These are phyloP conservation scores for Podospora bellae-mahoneyi DNA, from an alignment of 495 filamentous ascomycete species.

Conservation along the genomic window DNA sequence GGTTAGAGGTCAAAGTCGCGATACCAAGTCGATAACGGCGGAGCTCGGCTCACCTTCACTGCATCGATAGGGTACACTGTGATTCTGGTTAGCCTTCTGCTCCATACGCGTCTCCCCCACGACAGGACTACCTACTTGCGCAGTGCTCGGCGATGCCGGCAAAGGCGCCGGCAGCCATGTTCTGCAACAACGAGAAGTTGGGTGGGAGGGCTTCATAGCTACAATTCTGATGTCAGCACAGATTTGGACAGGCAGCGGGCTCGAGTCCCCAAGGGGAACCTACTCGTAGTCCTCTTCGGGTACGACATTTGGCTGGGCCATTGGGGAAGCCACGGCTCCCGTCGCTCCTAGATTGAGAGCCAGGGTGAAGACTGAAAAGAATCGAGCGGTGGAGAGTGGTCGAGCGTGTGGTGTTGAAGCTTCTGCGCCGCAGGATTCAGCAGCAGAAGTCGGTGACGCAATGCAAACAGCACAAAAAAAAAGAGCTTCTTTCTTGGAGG, in stretches of 20 bases:
- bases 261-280: constrained; percentile 21
- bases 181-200: constrained; percentile 60
- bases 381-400: constrained; percentile 13
- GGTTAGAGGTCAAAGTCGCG: not conserved
- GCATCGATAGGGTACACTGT: constrained; percentile 99
- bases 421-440: constrained; percentile 11
- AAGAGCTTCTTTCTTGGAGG: constrained; percentile 8
- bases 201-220: constrained; percentile 60
- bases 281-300: constrained; percentile 58
- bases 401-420: constrained; percentile 6
- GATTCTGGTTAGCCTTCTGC: constrained; percentile 52
- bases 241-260: not conserved
- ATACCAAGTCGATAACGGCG: not conserved
- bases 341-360: constrained; percentile 54
- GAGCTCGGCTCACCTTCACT: constrained; percentile 71
- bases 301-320: constrained; percentile 57
- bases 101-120: not conserved
- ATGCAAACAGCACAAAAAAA: constrained; percentile 10
- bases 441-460: constrained; percentile 22
- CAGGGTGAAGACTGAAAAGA: constrained; percentile 43
- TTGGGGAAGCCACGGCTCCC: constrained; percentile 53
- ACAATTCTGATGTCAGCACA: not conserved
- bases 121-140: constrained; percentile 51
- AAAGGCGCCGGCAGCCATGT: constrained; percentile 93
- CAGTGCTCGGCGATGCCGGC: constrained; percentile 74